Evolutionary conservation across 2,329 filamentous ascomycete genomes (phyloP).

Genomic region (Penicillium occitanis): DNA sequence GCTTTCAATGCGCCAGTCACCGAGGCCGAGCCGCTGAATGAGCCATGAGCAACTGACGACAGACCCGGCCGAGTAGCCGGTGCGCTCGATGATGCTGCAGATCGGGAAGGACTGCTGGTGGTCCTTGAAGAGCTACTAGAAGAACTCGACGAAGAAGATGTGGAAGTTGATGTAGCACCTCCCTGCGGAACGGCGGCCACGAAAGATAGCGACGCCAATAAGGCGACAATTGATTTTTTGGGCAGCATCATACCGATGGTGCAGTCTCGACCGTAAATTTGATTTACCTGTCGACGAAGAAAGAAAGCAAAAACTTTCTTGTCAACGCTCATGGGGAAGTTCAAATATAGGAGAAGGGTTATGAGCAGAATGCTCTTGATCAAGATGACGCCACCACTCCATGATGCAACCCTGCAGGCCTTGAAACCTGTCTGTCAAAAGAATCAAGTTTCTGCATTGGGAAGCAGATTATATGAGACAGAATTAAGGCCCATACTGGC

Average conservation of each 20-base stretch:
- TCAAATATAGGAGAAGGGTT: neutral
- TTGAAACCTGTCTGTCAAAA: neutral
- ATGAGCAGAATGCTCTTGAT: neutral
- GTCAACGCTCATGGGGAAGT: neutral
- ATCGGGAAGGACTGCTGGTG: neutral
- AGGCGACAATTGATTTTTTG: neutral
- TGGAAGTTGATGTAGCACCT: neutral
- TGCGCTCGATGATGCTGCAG: slow-evolving; percentile 8
- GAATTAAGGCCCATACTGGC: neutral
- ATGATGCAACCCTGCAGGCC: neutral
- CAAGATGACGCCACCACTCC: slow-evolving; percentile 9
- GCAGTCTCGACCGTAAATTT: neutral
- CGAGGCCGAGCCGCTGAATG: slow-evolving; percentile 65
- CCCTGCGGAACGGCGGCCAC: neutral
- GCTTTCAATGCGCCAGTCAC: slow-evolving; percentile 67
- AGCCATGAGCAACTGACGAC: slow-evolving; percentile 63
- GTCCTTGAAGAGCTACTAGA: neutral
- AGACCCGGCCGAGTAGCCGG: slow-evolving; percentile 45
- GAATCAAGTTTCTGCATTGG: slow-evolving; percentile 2
- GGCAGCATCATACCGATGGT: slow-evolving; percentile 11
- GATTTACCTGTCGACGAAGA: neutral
- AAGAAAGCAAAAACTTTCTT: neutral
- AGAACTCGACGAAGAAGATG: neutral
- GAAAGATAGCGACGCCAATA: slow-evolving; percentile 9
- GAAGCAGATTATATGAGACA: neutral